phyloP scores from a whole-genome alignment of 805 yeast genomes.

The Scheffersomyces spartinae region DNA sequence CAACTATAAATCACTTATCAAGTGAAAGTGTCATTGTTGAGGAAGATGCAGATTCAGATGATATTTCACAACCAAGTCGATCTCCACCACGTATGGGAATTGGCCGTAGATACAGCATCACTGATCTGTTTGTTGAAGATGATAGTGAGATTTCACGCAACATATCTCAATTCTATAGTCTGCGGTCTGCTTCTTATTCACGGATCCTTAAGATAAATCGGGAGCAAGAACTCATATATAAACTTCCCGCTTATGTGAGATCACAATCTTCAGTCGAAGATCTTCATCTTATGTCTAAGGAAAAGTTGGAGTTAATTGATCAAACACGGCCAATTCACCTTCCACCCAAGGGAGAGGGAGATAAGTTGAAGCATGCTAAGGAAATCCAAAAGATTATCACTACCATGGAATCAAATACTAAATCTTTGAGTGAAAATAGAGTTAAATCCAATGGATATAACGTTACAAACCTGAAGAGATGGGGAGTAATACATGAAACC shows the following conservation, averaged over 20 bases:
- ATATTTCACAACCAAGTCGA: background rate
- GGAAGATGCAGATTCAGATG: constrained; percentile 8
- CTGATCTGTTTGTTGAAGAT: too few relatives aligned
- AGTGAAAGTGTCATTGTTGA: constrained; percentile 9
- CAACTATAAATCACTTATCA: too few relatives aligned
- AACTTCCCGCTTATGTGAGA: constrained; percentile 24
- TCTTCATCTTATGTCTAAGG: constrained; percentile 45
- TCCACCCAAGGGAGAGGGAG: constrained; percentile 51
- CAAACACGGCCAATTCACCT: constrained; percentile 61
- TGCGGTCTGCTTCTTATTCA: constrained; percentile 22
- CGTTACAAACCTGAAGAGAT: too few relatives aligned
- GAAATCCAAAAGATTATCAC: constrained; percentile 34
- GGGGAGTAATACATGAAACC: too few relatives aligned
- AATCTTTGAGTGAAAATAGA: too few relatives aligned
- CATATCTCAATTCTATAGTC: constrained; percentile 23
- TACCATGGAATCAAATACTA: too few relatives aligned
- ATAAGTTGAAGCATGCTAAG: constrained; percentile 42
- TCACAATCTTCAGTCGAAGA: constrained; percentile 43
- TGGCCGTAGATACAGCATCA: too few relatives aligned
- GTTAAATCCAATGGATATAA: too few relatives aligned
- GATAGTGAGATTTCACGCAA: constrained; percentile 24
- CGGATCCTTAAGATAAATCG: constrained; percentile 20
- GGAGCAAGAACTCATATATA: constrained; percentile 19
- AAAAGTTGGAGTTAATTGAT: constrained; percentile 42
- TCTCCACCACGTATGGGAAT: too few relatives aligned